Evolutionary conservation across 2,329 filamentous ascomycete species (phyloP).

Genomic region (Verticillium zaregamsianum): DNA sequence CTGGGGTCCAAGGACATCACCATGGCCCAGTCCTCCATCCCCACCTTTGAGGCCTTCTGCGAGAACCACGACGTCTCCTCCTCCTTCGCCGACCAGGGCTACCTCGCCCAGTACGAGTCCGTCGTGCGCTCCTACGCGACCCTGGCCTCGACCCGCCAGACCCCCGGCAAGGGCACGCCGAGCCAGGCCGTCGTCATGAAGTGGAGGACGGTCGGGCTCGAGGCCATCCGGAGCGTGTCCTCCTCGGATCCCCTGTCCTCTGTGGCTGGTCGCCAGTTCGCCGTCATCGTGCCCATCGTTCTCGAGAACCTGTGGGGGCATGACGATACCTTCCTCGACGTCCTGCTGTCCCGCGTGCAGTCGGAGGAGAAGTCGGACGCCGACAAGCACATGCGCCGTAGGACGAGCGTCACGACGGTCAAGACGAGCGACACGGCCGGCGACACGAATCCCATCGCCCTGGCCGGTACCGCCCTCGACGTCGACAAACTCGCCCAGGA

Average conservation of each 20-base stretch:
- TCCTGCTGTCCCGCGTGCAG: conserved; percentile 63
- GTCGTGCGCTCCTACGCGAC: conserved; percentile 76
- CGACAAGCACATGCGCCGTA: conserved; percentile 59
- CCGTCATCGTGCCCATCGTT: conserved; percentile 77
- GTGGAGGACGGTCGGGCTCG: conserved; percentile 70
- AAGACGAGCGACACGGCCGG: conserved; percentile 61
- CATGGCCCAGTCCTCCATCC: conserved; percentile 86
- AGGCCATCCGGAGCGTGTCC: conserved; percentile 77
- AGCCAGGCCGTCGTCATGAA: conserved; percentile 74
- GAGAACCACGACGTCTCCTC: conserved; percentile 81
- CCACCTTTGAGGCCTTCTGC: conserved; percentile 85
- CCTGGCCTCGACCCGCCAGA: conserved; percentile 65
- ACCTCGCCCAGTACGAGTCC: conserved; percentile 76
- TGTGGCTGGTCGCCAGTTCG: conserved; percentile 71
- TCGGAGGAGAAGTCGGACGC: conserved; percentile 65
- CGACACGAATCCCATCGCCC: conserved; percentile 64
- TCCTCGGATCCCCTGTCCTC: conserved; percentile 74
- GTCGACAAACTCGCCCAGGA: conserved; percentile 88
- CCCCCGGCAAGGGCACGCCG: conserved; percentile 46
- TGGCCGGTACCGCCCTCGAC: conserved; percentile 78
- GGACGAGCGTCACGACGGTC: conserved; percentile 77
- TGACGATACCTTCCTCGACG: conserved; percentile 63
- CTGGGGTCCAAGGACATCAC: conserved; percentile 83
- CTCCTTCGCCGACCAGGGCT: conserved; percentile 80
- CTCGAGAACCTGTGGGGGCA: conserved; percentile 82